Evolutionary conservation across 2,329 filamentous ascomycete genomes (phyloP), one percentile per base, ranked within the genome.

Genomic region (Botrytis fragariae): DNA sequence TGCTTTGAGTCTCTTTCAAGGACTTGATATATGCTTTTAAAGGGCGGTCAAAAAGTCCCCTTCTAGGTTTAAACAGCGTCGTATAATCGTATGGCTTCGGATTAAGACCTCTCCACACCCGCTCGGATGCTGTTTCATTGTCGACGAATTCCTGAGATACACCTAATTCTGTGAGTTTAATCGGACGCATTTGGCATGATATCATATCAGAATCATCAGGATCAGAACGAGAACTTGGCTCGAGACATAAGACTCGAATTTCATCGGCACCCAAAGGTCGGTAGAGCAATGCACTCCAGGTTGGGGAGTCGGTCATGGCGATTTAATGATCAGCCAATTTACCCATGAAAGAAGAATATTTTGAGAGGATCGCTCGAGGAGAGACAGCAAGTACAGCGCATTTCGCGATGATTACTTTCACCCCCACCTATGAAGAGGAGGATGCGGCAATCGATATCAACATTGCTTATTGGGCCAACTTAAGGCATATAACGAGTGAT

Each of bases 141-240:
- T 42, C 63, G 32, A 72, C 25, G 42, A 45, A n/a, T 20, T 18
- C 25, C 7, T 42, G 22, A n/a, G 48, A 59, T 60, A 48, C 51
- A 29, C 48, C 29, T 3, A 72, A 9, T 14, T 45, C 10, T n/a
- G 37, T 45, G 22, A 72, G 61, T 18, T 67, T 60, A 6, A 68
- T 25, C 32, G 62, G 39, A 16, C 51, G 71, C 48, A 72, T 72
- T 39, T 57, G 29, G 16, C 71, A 72, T 20, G 45, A 72, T 35
- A 72, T 72, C 22, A 60, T 45, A 32, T 54, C 22, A 68, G 4
- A 29, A 39, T 68, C 32, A 39, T 61, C 39, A 37, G 51, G 42
- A n/a, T 45, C 51, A 29, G 71, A 54, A 16, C 44, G 44, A n/a
- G 71, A 72, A 29, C 32, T 68, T 45, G 71, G 71, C 71, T 68